These are phyloP conservation scores for Nannochloropsis gaditana DNA, from an alignment of 108 stramenopile species.

Conservation along the genomic window DNA sequence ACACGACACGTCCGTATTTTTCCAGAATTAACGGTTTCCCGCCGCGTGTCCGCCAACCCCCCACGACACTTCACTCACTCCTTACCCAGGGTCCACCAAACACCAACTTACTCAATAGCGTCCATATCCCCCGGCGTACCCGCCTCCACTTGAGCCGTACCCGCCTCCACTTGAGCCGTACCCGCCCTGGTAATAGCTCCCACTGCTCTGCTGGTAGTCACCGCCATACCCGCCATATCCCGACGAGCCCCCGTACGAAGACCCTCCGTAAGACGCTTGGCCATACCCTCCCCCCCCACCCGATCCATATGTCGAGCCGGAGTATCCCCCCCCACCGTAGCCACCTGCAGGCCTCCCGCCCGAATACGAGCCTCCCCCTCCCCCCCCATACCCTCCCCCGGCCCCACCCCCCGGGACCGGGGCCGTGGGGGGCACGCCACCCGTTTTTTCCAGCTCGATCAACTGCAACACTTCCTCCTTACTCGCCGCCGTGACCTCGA, in stretches of 20 bases:
- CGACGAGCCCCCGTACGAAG: neutral
- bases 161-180: neutral
- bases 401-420: neutral
- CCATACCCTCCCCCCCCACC: slow-evolving; percentile 19
- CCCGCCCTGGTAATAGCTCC: neutral
- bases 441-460: slow-evolving; percentile 23
- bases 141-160: neutral
- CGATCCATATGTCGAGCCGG: neutral
- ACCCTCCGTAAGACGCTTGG: neutral
- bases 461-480: slow-evolving; percentile 48
- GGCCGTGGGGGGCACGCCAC: neutral
- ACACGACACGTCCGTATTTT: too few species aligned
- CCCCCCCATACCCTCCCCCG: neutral
- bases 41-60: too few species aligned
- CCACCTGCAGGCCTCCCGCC: neutral
- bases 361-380: slow-evolving; percentile 12
- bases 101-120: neutral
- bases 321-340: neutral
- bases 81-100: too few species aligned
- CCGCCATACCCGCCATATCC: neutral
- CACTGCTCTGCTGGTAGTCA: slow-evolving; percentile 15
- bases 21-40: too few species aligned
- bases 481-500: slow-evolving; percentile 40
- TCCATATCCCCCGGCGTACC: neutral
- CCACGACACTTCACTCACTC: too few species aligned